phyloP scores from a whole-genome alignment of 2,329 filamentous ascomycete species.

The Polychaeton citri region DNA sequence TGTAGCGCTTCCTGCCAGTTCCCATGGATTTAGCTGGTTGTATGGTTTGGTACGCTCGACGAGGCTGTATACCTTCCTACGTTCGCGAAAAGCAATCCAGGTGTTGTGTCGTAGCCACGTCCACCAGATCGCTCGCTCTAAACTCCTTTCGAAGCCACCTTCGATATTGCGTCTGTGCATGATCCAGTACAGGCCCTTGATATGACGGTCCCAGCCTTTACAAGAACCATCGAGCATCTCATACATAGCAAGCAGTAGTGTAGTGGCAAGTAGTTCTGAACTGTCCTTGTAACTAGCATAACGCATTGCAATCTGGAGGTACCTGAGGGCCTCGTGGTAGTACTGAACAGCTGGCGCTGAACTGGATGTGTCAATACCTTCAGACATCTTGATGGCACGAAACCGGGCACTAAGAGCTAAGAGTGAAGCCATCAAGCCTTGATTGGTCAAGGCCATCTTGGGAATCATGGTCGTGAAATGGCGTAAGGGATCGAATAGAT shows the following conservation, averaged over 20 bases:
- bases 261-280: conserved; percentile 45
- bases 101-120: conserved; percentile 53
- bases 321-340: conserved; percentile 50
- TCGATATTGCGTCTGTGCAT: conserved; percentile 48
- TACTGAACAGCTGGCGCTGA: conserved; percentile 32
- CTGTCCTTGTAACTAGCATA: conserved; percentile 45
- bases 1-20: conserved; percentile 40
- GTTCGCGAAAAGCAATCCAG: conserved; percentile 50
- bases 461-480: conserved; percentile 26
- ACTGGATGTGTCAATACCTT: conserved; percentile 15
- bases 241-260: conserved; percentile 48
- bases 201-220: conserved; percentile 47
- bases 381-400: conserved; percentile 26
- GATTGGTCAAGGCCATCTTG: conserved; percentile 36
- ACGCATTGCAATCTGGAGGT: conserved; percentile 46
- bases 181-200: conserved; percentile 54
- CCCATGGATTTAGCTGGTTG: conserved; percentile 36
- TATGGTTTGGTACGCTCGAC: conserved; percentile 42
- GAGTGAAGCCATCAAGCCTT: conserved; percentile 44
- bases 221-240: conserved; percentile 51
- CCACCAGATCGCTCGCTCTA: conserved; percentile 51
- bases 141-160: conserved; percentile 24
- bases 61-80: conserved; percentile 42
- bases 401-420: conserved; percentile 44
- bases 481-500: conserved; percentile 30